Evolutionary conservation across 2,329 filamentous ascomycete species (phyloP), one percentile per base, ranked within the genome.

Genomic region (Cladobotryum mycophilum): DNA sequence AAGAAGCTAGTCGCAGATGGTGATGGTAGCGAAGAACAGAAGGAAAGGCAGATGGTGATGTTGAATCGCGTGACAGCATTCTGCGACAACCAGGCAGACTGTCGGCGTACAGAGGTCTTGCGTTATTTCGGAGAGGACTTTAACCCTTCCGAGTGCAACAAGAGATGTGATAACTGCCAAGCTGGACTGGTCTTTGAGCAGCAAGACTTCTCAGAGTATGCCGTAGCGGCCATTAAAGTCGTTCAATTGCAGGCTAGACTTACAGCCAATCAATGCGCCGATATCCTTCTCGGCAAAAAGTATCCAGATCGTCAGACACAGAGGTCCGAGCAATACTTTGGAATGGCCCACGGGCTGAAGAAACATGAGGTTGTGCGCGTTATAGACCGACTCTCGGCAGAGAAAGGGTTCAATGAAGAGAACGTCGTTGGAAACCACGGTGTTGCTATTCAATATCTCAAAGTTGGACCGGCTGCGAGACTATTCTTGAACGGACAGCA

Each of bases 41-140:
- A 93, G 65, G 81, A 89, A 54, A 80, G 90, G 15, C 90, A 96
- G 62, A 79, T 81, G 56, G 78, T 85, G 36, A 96, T 97, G 90
- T 76, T 99, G 43, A 84, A 86, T 53, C 84, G 84, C 36, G 89
- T 99, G 53, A 78, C 90, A 1, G 82, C 88, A 52, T 99, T 88
- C 62, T 97, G 91, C 66, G 89, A 96, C 63, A 96, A 96, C 67
- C 80, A 81, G 60, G 84, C 80, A 49, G 89, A 96, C 59, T 99
- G 93, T 65, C 85, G 93, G 55, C 80, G 93, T 53, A 85, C 87
- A 1, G 88, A 95, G 66, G 85, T 99, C 14, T 80, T 99, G 34
- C 81, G 81, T n/a, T 99, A 99, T 67, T 99, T 99, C 72, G 90
- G 86, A 51, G 95, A 99, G 67, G 75, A 76, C 1, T 99, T 97